These are phyloP conservation scores for Avena sativa DNA, from an alignment of 176 grass and related monocot species.

Conservation along the genomic window DNA sequence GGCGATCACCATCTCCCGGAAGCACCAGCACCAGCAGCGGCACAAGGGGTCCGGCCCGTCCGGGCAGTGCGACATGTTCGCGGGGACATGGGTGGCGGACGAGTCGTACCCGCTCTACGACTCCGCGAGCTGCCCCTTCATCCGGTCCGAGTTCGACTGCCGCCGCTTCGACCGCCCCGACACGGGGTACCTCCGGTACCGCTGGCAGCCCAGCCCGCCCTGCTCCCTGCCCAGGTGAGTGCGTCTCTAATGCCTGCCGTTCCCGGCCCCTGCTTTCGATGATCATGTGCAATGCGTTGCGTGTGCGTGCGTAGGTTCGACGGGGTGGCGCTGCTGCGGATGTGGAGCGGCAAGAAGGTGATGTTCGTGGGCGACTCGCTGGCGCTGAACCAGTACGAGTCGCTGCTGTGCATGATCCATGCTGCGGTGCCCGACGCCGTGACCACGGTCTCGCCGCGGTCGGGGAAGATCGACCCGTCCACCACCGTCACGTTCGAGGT, in stretches of 20 bases:
- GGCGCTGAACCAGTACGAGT: slow-evolving; percentile 88
- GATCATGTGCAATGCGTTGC: neutral
- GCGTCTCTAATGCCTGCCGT: neutral
- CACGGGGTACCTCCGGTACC: slow-evolving; percentile 71
- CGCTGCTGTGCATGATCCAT: slow-evolving; percentile 82
- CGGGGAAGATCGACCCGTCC: slow-evolving; percentile 38
- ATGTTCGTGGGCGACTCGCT: slow-evolving; percentile 97
- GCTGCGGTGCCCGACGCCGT: slow-evolving; percentile 45
- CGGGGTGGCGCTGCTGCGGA: slow-evolving; percentile 58
- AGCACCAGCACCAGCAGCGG: neutral
- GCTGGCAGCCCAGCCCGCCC: slow-evolving; percentile 65
- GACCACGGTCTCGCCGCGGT: slow-evolving; percentile 39
- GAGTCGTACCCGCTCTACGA: slow-evolving; percentile 81
- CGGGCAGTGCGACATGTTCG: slow-evolving; percentile 56
- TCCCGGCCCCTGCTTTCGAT: neutral
- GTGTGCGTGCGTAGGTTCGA: slow-evolving; percentile 59
- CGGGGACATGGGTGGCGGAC: slow-evolving; percentile 76
- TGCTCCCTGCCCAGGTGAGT: slow-evolving; percentile 67
- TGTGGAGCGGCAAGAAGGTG: slow-evolving; percentile 73
- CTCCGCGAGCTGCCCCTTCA: slow-evolving; percentile 72
- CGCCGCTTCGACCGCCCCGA: slow-evolving; percentile 67
- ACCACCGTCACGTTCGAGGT: slow-evolving; percentile 68
- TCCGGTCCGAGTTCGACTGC: slow-evolving; percentile 89
- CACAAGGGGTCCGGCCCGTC: neutral
- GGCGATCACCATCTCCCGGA: slow-evolving; percentile 36